These are phyloP conservation scores for Blastobotrys parvus DNA, from an alignment of 805 yeast genomes.

Conservation along the genomic window DNA sequence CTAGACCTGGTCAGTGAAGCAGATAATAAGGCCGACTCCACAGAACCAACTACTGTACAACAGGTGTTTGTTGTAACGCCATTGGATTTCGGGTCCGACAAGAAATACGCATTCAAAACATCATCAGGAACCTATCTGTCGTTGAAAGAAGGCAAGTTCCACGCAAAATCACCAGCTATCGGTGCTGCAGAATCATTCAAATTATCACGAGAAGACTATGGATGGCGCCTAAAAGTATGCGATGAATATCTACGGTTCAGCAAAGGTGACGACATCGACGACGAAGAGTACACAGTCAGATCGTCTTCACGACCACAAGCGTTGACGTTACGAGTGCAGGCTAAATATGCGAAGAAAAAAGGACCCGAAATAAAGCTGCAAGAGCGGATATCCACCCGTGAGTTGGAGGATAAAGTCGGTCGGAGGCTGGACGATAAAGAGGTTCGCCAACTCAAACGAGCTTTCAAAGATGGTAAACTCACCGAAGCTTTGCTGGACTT, in stretches of 20 bases:
- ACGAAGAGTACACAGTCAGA: too few relatives aligned
- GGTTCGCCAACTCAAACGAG: conserved; percentile 18
- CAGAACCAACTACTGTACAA: conserved; percentile 27
- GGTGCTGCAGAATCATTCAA: conserved; percentile 25
- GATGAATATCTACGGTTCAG: background rate
- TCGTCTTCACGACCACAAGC: conserved; percentile 13
- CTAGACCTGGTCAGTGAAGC: conserved; percentile 13
- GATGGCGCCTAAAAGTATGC: conserved; percentile 16
- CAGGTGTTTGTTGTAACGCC: conserved; percentile 28
- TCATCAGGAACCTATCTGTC: conserved; percentile 25
- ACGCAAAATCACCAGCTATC: conserved; percentile 29
- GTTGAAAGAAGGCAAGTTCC: conserved; percentile 15
- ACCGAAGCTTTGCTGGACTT: conserved; percentile 32
- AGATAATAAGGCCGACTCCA: conserved; percentile 10
- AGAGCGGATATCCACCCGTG: conserved; percentile 16
- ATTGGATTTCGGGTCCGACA: conserved; percentile 8
- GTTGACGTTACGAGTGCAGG: conserved; percentile 22
- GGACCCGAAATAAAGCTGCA: conserved; percentile 6
- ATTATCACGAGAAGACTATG: conserved; percentile 9
- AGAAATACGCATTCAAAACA: conserved; percentile 24
- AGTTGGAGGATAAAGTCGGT: conserved; percentile 22
- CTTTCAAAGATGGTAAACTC: conserved; percentile 26
- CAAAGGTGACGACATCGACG: conserved; percentile 6
- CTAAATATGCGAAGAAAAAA: conserved; percentile 15
- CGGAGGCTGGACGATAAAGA: conserved; percentile 18